Evolutionary conservation across 2,329 filamentous ascomycete species (phyloP).

Genomic region (Endoconidiophora polonica): DNA sequence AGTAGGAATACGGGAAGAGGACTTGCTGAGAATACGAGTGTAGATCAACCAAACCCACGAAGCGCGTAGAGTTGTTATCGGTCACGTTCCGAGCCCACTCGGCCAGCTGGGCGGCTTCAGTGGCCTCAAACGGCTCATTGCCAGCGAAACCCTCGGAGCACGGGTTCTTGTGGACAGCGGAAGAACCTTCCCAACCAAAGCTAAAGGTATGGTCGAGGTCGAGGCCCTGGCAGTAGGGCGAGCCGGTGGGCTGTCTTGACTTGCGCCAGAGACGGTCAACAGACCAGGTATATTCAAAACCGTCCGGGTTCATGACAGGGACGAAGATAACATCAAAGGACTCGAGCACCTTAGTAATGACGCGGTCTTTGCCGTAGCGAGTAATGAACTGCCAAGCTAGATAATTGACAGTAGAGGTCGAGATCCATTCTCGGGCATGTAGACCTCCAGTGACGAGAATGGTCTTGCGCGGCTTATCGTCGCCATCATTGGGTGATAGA

Average conservation of each 20-base stretch:
- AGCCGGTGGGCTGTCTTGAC: slow-evolving; percentile 66
- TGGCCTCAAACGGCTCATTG: slow-evolving; percentile 62
- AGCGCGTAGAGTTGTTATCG: slow-evolving; percentile 49
- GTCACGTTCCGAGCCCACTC: slow-evolving; percentile 74
- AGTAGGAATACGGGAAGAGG: slow-evolving; percentile 80
- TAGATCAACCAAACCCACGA: slow-evolving; percentile 76
- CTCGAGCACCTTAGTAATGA: slow-evolving; percentile 62
- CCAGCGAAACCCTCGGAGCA: slow-evolving; percentile 87
- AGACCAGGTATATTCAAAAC: slow-evolving; percentile 87
- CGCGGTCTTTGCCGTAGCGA: slow-evolving; percentile 54
- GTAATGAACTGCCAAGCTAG: slow-evolving; percentile 78
- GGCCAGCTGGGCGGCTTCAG: slow-evolving; percentile 59
- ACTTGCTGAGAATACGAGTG: slow-evolving; percentile 95
- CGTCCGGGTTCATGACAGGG: slow-evolving; percentile 82
- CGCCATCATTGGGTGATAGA: slow-evolving; percentile 21
- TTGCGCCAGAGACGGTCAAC: slow-evolving; percentile 89
- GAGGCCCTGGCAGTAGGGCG: slow-evolving; percentile 71
- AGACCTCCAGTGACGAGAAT: slow-evolving; percentile 69
- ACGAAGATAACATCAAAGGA: slow-evolving; percentile 79
- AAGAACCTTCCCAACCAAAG: slow-evolving; percentile 60
- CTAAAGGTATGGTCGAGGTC: slow-evolving; percentile 80
- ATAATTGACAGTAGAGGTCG: slow-evolving; percentile 78
- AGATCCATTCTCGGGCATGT: slow-evolving; percentile 96
- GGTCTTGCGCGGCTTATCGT: slow-evolving; percentile 44
- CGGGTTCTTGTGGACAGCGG: slow-evolving; percentile 50